Conservation (phyloP, 305 asterid genomes). For the Solanum hybrid region DNA sequence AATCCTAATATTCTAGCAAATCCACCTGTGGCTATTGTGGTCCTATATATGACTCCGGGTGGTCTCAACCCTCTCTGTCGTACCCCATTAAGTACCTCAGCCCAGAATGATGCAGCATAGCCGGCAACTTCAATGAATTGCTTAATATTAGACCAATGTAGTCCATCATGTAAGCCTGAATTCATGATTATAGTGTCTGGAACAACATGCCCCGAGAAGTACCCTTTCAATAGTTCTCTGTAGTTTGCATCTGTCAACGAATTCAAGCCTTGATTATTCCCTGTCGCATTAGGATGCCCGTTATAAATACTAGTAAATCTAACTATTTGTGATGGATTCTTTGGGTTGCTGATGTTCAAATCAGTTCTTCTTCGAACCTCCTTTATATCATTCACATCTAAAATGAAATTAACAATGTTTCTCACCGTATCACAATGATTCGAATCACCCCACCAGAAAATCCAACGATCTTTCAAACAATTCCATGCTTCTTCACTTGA, state of each 20-base stretch:
- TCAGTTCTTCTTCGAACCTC: conserved; percentile 59
- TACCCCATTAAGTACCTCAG: conserved; percentile 39
- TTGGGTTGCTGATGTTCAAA: conserved; percentile 64
- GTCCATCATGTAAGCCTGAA: conserved; percentile 81
- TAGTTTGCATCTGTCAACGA: conserved; percentile 45
- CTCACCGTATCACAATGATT: conserved; percentile 85
- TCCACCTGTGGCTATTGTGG: conserved; percentile 80
- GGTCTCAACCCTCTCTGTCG: conserved; percentile 26
- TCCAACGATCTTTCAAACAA: conserved; percentile 57
- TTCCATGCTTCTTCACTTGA: conserved; percentile 49
- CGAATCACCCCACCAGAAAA: conserved; percentile 98
- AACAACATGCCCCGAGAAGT: conserved; percentile 36
- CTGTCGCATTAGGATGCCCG: conserved; percentile 54
- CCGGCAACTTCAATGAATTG: conserved; percentile 47
- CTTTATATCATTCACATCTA: conserved; percentile 31
- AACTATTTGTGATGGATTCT: conserved; percentile 44
- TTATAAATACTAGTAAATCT: conserved; percentile 77
- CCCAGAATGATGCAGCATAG: conserved; percentile 66
- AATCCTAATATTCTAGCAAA: conserved; percentile 54
- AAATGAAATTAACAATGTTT: conserved; percentile 56
- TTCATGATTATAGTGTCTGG: conserved; percentile 80
- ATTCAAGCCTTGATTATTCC: conserved; percentile 64
- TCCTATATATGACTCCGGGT: conserved; percentile 60
- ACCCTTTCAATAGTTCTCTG: conserved; percentile 34
- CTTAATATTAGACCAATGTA: conserved; percentile 53